phyloP scores from a whole-genome alignment of 257 asterid species.

The Petunia axillaris region DNA sequence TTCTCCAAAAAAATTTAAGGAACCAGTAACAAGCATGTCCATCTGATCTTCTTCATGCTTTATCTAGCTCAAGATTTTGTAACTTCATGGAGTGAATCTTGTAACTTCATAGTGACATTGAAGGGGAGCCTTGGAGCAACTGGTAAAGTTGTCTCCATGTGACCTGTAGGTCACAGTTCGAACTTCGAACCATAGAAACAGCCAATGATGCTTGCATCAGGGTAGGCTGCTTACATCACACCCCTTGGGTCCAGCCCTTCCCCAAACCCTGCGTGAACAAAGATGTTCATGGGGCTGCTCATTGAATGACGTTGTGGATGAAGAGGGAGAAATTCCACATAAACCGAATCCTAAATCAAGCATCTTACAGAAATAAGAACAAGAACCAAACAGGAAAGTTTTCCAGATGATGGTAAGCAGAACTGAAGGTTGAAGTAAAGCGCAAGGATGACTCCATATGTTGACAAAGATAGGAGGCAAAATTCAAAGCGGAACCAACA shows the following conservation, averaged over 20 bases:
- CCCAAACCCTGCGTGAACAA: too few species aligned
- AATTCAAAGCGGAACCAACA: conserved; percentile 3
- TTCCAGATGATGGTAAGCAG: background rate
- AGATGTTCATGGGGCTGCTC: too few species aligned
- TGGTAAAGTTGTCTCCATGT: too few species aligned
- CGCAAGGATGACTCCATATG: background rate
- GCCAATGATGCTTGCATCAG: too few species aligned
- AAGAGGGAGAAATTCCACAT: conserved; percentile 5
- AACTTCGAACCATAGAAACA: too few species aligned
- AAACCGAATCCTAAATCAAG: conserved; percentile 3
- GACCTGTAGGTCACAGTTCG: too few species aligned
- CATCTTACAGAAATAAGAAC: background rate
- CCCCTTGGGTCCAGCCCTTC: too few species aligned
- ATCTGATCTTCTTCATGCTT: background rate
- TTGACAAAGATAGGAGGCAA: background rate
- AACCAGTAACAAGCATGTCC: background rate
- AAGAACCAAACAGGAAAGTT: conserved; percentile 6
- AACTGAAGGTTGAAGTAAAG: background rate
- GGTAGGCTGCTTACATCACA: too few species aligned
- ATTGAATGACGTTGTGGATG: background rate
- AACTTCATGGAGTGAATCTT: background rate
- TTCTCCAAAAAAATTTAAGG: background rate
- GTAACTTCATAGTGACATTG: too few species aligned
- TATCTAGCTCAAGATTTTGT: background rate
- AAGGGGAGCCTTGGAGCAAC: too few species aligned